These are phyloP conservation scores for Fraxinus quadrangulata DNA, from an alignment of 257 asterid genomes.

Conservation along the genomic window DNA sequence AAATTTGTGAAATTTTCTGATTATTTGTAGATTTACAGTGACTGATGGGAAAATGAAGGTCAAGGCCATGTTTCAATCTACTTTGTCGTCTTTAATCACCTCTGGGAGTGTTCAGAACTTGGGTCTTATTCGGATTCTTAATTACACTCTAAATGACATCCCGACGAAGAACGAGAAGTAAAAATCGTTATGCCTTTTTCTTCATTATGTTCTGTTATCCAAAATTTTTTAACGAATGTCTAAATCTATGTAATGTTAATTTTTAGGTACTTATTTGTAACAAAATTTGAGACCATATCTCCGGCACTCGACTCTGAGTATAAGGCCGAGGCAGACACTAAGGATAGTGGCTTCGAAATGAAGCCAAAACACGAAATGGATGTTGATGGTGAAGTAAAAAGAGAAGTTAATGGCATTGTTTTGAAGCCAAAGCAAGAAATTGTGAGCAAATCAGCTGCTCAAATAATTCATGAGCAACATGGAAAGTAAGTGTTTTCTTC, in stretches of 20 bases:
- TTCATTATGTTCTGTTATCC: neutral
- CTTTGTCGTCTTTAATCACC: constrained; percentile 60
- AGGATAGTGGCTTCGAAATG: constrained; percentile 34
- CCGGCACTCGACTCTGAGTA: constrained; percentile 77
- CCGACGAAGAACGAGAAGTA: constrained; percentile 79
- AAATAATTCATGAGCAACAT: constrained; percentile 73
- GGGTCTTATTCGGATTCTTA: constrained; percentile 71
- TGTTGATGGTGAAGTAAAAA: constrained; percentile 11
- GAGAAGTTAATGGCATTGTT: constrained; percentile 33
- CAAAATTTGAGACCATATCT: constrained; percentile 67
- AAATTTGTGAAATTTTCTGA: neutral
- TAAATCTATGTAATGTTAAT: neutral
- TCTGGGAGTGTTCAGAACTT: constrained; percentile 77
- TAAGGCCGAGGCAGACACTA: constrained; percentile 38
- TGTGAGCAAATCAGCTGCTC: constrained; percentile 76
- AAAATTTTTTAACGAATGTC: neutral
- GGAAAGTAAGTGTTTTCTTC: constrained; percentile 56
- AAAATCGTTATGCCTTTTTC: neutral
- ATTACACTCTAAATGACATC: constrained; percentile 73
- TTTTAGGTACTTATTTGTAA: constrained; percentile 65
- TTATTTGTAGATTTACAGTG: constrained; percentile 61
- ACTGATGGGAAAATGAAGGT: constrained; percentile 83
- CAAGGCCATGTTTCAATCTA: constrained; percentile 60
- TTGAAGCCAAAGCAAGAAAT: constrained; percentile 75
- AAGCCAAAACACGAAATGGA: constrained; percentile 40